phyloP scores from a whole-genome alignment of 2,329 filamentous ascomycete species.

The Fusarium musae region DNA sequence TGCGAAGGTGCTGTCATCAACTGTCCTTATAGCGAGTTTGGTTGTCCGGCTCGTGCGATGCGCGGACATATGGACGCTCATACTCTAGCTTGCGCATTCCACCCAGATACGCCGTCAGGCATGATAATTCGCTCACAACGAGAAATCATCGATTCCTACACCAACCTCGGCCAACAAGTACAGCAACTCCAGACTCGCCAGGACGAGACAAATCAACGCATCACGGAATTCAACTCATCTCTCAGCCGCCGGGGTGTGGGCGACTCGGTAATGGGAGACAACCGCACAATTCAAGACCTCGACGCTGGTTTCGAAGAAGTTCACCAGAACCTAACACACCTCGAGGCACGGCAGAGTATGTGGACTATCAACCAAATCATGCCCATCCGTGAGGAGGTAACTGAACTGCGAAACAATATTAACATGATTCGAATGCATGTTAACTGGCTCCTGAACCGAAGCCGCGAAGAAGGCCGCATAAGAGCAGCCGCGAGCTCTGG shows the following conservation, averaged over 20 bases:
- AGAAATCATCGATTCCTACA: conserved; percentile 58
- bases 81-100: conserved; percentile 61
- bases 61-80: conserved; percentile 58
- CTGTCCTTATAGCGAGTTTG: conserved; percentile 56
- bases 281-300: conserved; percentile 55
- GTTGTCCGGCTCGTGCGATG: conserved; percentile 50
- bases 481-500: conserved; percentile 52
- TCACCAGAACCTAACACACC: conserved; percentile 65
- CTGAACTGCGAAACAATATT: conserved; percentile 66
- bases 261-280: conserved; percentile 62
- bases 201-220: conserved; percentile 48
- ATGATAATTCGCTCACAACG: conserved; percentile 62
- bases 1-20: conserved; percentile 64
- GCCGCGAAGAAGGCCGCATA: conserved; percentile 58
- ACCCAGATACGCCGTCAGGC: conserved; percentile 60
- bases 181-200: conserved; percentile 50
- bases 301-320: conserved; percentile 64
- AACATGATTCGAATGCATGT: conserved; percentile 70
- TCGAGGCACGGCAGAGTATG: conserved; percentile 69
- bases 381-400: conserved; percentile 71
- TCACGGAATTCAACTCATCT: conserved; percentile 56
- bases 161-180: conserved; percentile 50
- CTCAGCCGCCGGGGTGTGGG: conserved; percentile 49
- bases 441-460: conserved; percentile 66
- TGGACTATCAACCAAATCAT: conserved; percentile 71